A percentile compares a stretch with the other conserved stretches of the same genome.
Conservation (phyloP, 495 filamentous ascomycete species). For the Aspergillus steynii region DNA sequence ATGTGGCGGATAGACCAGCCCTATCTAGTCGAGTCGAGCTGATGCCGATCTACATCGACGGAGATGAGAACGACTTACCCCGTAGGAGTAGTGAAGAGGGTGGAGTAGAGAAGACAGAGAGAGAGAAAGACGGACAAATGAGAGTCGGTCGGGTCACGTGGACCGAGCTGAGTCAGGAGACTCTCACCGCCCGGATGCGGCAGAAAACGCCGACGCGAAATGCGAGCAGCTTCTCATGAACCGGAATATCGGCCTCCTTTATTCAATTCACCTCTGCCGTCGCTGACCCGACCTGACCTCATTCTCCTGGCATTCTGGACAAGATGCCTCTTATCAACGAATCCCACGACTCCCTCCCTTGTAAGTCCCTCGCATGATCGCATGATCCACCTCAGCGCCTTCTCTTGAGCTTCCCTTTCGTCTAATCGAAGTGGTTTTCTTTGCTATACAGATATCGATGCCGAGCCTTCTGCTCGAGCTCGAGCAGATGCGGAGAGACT, state of each 20-base stretch:
- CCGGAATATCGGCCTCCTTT: not conserved
- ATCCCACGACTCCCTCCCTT: conserved; percentile 82
- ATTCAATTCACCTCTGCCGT: not conserved
- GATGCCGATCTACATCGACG: no score
- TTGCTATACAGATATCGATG: conserved; percentile 65
- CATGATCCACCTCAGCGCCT: not conserved
- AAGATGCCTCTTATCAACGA: conserved; percentile 69
- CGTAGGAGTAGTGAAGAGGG: no score
- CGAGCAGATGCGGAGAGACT: conserved; percentile 60
- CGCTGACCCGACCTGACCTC: not conserved
- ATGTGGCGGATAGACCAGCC: not conserved
- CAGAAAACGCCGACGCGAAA: not conserved
- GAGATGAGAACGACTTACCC: no score
- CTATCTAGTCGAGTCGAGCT: no score
- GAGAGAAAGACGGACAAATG: no score
- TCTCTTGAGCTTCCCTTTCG: conserved; percentile 10
- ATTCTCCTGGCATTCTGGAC: not conserved
- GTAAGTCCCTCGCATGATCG: conserved; percentile 45
- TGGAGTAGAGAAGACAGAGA: no score
- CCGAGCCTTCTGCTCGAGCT: conserved; percentile 58
- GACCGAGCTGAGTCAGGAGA: not conserved
- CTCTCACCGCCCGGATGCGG: not conserved
- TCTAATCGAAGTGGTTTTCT: not conserved
- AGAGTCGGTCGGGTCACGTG: not conserved
- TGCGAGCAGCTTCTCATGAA: not conserved